Evolutionary conservation across 2,329 filamentous ascomycete genomes (phyloP), one percentile per base, ranked within the genome.

Genomic region (Beauveria sp.): DNA sequence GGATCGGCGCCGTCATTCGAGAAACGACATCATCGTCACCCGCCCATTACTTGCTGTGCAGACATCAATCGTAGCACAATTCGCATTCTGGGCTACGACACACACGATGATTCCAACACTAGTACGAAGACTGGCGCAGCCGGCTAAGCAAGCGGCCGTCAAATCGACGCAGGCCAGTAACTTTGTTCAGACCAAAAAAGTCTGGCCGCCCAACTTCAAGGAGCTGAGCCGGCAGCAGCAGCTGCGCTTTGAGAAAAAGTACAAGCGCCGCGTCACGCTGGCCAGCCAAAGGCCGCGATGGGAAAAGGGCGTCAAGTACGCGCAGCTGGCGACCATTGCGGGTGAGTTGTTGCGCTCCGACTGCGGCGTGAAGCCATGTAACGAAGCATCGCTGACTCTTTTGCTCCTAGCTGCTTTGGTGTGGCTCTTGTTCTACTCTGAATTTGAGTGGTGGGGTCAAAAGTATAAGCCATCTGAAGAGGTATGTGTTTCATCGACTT

Each of bases 201-300:
- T 84, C 65, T 93, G 90, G 90, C 90, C 90, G 61, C 90, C 90
- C 14, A 86, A 92, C 73, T 89, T 93, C 73, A 76, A 80, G 64
- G 82, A 84, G 70, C 81, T 93, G 62, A 84, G 84, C 43, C 76
- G 80, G 52, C 88, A 89, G 72, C 85, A 92, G 69, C 87, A 92
- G 73, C 88, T 92, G 70, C 82, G 85, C 48, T 87, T 91, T 67
- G 90, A 93, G 77, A 86, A 89, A 72, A 87, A 88, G 70, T 92
- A 88, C 75, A 89, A 91, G 75, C 81, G 90, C 57, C 81, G 90
- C 59, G 74, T 88, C 28, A 79, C 80, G 62, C 73, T 89, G 66
- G 83, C 84, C 67, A 83, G 81, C 69, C 79, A 81, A 46, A 77
- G 85, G 24, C 87, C 88, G 9, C 72, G 74, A 53, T 90, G 86